Percentiles rank a stretch among this genome's conserved stretches.
Evolutionary conservation across 805 yeast genomes (phyloP).

Genomic region (Blastobotrys muscicola): DNA sequence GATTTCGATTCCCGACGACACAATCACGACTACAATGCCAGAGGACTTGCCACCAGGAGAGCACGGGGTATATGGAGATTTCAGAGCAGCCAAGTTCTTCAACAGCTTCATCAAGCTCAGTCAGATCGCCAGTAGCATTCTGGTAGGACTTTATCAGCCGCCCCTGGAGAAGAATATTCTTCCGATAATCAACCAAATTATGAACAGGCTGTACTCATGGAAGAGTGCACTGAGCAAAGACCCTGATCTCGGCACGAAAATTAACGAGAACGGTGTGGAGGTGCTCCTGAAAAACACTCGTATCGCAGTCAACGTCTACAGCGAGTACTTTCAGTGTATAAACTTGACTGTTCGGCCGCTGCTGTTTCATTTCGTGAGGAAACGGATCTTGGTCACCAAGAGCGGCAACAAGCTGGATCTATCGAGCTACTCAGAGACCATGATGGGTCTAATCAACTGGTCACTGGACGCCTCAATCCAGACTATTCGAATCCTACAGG

Average conservation of each 20-base stretch:
- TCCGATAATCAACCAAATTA: constrained; percentile 10
- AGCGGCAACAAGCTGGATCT: constrained; percentile 8
- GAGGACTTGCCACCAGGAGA: background rate
- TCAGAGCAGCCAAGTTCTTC: constrained; percentile 13
- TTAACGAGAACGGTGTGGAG: constrained; percentile 8
- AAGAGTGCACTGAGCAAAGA: constrained; percentile 10
- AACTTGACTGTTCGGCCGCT: constrained; percentile 19
- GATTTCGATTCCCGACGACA: constrained; percentile 13
- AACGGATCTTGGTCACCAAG: constrained; percentile 11
- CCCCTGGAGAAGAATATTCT: constrained; percentile 9
- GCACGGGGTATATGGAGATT: constrained; percentile 6
- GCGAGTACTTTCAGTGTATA: constrained; percentile 19
- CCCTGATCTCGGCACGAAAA: constrained; percentile 11
- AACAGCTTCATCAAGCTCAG: constrained; percentile 16
- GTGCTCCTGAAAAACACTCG: constrained; percentile 5
- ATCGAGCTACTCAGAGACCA: constrained; percentile 10
- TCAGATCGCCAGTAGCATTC: constrained; percentile 11
- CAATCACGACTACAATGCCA: constrained; percentile 12
- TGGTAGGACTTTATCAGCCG: constrained; percentile 15
- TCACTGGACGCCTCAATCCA: constrained; percentile 19
- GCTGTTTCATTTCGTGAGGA: constrained; percentile 16
- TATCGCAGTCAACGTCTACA: constrained; percentile 13
- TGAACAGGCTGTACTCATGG: constrained; percentile 16
- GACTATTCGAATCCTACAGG: constrained; percentile 12
- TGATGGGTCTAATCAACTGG: constrained; percentile 13